Evolutionary conservation across 192 early-diverging fungal genomes (phyloP).

Genomic region (Umbelopsis sp.): DNA sequence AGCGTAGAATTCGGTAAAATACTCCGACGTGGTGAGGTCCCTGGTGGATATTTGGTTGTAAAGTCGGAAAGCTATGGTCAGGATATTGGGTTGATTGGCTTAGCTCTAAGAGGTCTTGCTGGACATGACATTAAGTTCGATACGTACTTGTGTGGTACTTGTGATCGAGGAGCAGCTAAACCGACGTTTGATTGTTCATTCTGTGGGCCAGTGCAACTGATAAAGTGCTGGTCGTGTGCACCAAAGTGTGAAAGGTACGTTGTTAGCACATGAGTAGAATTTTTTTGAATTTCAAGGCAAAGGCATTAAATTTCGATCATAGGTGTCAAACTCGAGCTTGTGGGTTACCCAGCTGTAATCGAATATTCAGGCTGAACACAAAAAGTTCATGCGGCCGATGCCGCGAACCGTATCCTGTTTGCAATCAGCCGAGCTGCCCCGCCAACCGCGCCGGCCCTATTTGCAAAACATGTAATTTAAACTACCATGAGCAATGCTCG

Average conservation of each 20-base stretch:
- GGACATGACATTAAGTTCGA: constrained; percentile 29
- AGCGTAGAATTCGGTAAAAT: constrained; percentile 11
- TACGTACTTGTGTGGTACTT: constrained; percentile 21
- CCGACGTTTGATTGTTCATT: constrained; percentile 25
- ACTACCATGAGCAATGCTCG: constrained; percentile 6
- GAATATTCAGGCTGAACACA: not conserved
- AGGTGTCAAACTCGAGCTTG: constrained; percentile 16
- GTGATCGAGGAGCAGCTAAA: constrained; percentile 20
- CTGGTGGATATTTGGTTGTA: constrained; percentile 5
- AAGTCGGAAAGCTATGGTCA: constrained; percentile 22
- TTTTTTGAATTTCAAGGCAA: not conserved
- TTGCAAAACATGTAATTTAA: constrained; percentile 6
- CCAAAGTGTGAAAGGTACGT: constrained; percentile 25
- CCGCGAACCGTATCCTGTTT: not conserved
- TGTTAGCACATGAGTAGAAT: not conserved
- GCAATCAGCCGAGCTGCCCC: constrained; percentile 12
- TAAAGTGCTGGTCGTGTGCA: constrained; percentile 22
- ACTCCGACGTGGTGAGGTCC: constrained; percentile 22
- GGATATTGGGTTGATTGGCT: constrained; percentile 24
- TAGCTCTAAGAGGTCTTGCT: constrained; percentile 20
- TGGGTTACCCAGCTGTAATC: not conserved
- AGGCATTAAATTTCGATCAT: not conserved
- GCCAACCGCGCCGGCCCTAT: not conserved
- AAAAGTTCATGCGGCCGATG: not conserved
- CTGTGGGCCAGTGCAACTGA: constrained; percentile 9